Conservation (phyloP, 495 filamentous ascomycete genomes). For the Corynascus novoguineensis region DNA sequence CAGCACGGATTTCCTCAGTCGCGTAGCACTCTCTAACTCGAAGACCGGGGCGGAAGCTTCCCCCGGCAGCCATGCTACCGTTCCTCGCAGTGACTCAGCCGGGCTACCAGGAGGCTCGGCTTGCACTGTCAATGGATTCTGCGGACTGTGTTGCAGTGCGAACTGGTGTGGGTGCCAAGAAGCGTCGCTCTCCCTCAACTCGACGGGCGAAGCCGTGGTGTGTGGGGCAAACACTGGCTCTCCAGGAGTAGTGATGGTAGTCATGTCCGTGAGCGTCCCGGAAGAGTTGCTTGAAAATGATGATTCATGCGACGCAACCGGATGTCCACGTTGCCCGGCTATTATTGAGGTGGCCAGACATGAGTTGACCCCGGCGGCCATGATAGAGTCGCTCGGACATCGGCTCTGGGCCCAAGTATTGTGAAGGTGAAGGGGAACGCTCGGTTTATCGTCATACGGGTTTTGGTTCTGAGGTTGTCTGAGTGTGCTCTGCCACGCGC, state of each 20-base stretch:
- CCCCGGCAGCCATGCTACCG: background rate
- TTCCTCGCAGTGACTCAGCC: background rate
- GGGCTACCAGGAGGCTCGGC: background rate
- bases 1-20: background rate
- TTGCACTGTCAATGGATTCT: background rate
- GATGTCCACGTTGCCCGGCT: background rate
- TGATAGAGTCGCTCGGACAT: no score
- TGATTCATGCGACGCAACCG: background rate
- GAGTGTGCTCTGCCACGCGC: no score
- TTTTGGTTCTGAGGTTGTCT: no score
- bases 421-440: no score
- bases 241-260: background rate
- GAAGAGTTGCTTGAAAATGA: background rate
- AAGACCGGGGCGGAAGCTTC: background rate
- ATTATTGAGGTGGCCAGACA: background rate
- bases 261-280: background rate
- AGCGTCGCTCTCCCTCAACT: background rate
- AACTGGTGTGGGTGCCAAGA: background rate
- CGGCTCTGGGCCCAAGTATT: no score
- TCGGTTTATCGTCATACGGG: no score
- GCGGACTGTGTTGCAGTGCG: background rate
- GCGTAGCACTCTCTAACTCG: background rate
- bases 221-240: background rate
- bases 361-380: no score
- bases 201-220: slow-evolving; percentile 1